phyloP scores from a whole-genome alignment of 1,284 basidiomycete genomes.

The Malassezia vespertilionis region DNA sequence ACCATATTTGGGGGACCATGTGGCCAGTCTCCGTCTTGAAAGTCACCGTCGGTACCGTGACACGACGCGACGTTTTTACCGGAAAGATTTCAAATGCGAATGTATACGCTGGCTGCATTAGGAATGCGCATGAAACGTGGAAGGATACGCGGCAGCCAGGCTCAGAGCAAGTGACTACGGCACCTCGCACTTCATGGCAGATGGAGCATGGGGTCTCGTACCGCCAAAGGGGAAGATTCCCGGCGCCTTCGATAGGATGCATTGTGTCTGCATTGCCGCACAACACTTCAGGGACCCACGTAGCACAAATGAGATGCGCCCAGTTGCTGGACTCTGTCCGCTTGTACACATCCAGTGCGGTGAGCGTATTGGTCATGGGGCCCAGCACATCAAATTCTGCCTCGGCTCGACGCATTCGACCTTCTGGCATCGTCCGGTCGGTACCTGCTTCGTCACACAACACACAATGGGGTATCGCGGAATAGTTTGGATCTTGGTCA shows the following conservation, averaged over 20 bases:
- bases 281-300: slow-evolving; percentile 70
- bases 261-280: slow-evolving; percentile 65
- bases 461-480: slow-evolving; percentile 32
- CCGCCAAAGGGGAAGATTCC: slow-evolving; percentile 54
- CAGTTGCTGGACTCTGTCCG: slow-evolving; percentile 87
- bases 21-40: slow-evolving; percentile 77
- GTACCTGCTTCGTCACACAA: slow-evolving; percentile 23
- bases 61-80: slow-evolving; percentile 51
- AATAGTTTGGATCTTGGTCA: slow-evolving; percentile 30
- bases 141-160: slow-evolving; percentile 59
- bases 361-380: slow-evolving; percentile 34
- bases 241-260: slow-evolving; percentile 74
- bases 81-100: slow-evolving; percentile 83
- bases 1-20: slow-evolving; percentile 70
- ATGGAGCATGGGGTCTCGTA: slow-evolving; percentile 49
- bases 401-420: not conserved
- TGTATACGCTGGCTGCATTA: slow-evolving; percentile 56
- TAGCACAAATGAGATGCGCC: slow-evolving; percentile 78
- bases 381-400: not conserved
- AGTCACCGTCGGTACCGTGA: slow-evolving; percentile 56
- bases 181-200: slow-evolving; percentile 60
- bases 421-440: not conserved
- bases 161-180: slow-evolving; percentile 70
- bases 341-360: slow-evolving; percentile 66
- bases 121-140: slow-evolving; percentile 84